Evolutionary conservation across 257 asterid genomes (phyloP), one percentile per base, ranked within the genome.

Genomic region (Solanum appendiculatum): DNA sequence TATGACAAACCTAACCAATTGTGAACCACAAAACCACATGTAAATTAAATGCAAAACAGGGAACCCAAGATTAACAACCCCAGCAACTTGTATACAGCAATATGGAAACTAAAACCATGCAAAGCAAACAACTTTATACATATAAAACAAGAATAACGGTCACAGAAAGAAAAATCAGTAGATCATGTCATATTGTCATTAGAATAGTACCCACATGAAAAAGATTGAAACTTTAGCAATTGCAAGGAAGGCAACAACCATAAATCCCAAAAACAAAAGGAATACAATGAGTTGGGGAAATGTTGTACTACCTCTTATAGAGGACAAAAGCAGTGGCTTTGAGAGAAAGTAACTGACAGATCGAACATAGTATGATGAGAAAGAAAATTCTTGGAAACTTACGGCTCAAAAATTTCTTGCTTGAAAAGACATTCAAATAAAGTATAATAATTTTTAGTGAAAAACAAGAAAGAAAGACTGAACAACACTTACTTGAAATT

Each of bases 241-340:
- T 48, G 85, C 68, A 46, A 80, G 64, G 39, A 46, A 80, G 40
- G 39, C 16, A 48, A n/a, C 31, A n/a, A n/a, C 83, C 21, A n/a
- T 1, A 2, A 75, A 21, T 37, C 31, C 82, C 51, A 74, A 37
- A 74, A 74, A 10, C 11, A 23, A 63, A 60, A 83, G 39, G 13
- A 75, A 83, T 63, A 86, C 25, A 40, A 86, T 21, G 80, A 81
- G 86, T 18, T 18, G 10, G 25, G 1, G 0, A 51, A 83, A 34
- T 70, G 78, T 18, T 36, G 84, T 86, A 63, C 33, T 63, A 86
- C 88, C 86, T 63, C 42, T 68, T 29, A 39, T 64, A 82, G 0
- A 13, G 90, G 82, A 89, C 86, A 85, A 54, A 88, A 87, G 87
- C 72, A 80, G 46, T 91, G 92, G 94, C 92, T 94, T 94, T 85